Evolutionary conservation across 2,329 filamentous ascomycete genomes (phyloP), one percentile per base, ranked within the genome.

Genomic region (Lasiodiplodia citricola): DNA sequence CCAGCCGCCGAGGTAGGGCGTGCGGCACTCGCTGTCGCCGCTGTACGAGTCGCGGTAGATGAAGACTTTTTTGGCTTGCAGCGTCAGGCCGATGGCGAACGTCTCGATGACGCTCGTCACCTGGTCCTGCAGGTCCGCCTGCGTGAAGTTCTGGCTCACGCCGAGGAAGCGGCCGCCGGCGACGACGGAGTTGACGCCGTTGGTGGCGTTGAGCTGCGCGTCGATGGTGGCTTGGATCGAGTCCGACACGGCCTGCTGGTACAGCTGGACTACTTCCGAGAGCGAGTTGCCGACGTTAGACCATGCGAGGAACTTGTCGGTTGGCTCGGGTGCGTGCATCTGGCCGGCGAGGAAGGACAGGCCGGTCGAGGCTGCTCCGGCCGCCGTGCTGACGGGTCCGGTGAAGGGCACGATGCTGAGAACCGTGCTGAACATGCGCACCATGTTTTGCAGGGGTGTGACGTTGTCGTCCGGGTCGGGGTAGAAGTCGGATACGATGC

Each of bases 351-450:
- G 31, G 16, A 57, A 57, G 55, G 31, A 37, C 2, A 38, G 31
- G 8, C 55, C 55, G 10, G 31, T 21, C 18, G 31, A 37, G 11
- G 31, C 31, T 13, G 31, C 55, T 7, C 55, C 21, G 35, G 55
- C 55, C 6, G 31, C 55, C 13, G 55, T 57, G n/a, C 28, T 14
- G 7, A 57, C 55, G 16, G 31, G 55, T 2, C 55, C 55, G 18
- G 55, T 57, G 31, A 57, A 57, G 2, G 55, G 55, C 10, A 57
- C 55, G 10, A 57, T 21, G 55, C 55, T 57, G 55, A 57, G 55
- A 1, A 57, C 55, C 2, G 55, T 57, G 31, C 55, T 57, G 55
- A 57, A 57, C 55, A 57, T 57, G 10, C 55, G 31, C 18, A 57
- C 31, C 1, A 57, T 35, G 18, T 57, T 57, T 10, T 57, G n/a